Evolutionary conservation across 139 green algal species (phyloP).

Genomic region (Astrephomene gubernaculifera): DNA sequence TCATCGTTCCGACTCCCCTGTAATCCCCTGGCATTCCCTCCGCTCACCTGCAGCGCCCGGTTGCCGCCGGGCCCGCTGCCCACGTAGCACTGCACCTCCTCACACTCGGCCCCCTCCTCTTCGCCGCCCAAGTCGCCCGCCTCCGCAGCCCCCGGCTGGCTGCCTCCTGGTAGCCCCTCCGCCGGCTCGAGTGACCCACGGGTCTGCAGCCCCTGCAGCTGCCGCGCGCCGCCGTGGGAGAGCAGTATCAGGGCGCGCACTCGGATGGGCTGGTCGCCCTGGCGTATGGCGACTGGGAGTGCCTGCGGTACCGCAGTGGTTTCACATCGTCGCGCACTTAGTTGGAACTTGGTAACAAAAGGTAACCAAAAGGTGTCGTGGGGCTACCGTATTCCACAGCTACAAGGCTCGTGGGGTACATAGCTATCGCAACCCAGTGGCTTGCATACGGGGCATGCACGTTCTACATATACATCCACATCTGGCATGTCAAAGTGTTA

Average conservation of each 20-base stretch:
- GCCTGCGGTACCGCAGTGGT: background rate
- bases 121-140: background rate
- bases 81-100: background rate
- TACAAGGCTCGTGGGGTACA: too few species aligned
- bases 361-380: too few species aligned
- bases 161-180: background rate
- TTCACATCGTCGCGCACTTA: too few species aligned
- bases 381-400: too few species aligned
- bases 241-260: background rate
- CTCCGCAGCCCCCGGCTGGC: background rate
- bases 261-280: conserved; percentile 1
- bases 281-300: background rate
- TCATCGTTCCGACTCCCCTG: too few species aligned
- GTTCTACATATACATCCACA: too few species aligned
- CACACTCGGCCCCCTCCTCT: background rate
- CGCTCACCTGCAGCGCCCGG: conserved; percentile 1
- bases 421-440: too few species aligned
- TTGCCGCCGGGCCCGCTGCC: conserved; percentile 25
- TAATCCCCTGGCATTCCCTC: background rate
- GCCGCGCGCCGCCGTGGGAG: too few species aligned
- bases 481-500: too few species aligned
- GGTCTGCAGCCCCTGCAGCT: background rate
- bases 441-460: too few species aligned
- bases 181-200: background rate
- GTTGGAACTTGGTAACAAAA: too few species aligned